Evolutionary conservation across 1,139 yeast genomes (phyloP), one percentile per base, ranked within the genome.

Genomic region (Sugiyamaella paludigena): DNA sequence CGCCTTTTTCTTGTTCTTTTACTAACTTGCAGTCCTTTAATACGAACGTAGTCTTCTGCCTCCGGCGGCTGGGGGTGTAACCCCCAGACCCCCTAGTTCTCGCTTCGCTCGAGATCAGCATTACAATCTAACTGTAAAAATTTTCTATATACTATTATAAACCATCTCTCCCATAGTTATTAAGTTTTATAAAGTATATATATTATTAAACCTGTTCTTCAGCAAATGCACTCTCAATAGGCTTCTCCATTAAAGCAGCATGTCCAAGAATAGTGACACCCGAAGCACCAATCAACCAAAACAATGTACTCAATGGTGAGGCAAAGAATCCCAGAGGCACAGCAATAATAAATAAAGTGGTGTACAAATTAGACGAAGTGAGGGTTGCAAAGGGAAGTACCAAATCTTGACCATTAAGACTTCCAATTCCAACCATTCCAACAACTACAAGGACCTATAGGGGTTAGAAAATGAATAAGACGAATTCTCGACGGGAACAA

Each of bases 241-340:
- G 98, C 74, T 92, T 92, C 68, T 94, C 98, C 88, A 94, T 81
- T 58, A 94, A 79, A 11, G 94, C 73, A 48, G 98, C 98, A 70
- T 94, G 99, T 11, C 96, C 81, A 49, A 91, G 75, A 45, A 94
- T 92, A 43, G 85, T 72, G 47, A 89, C 95, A 37, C 87, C 84
- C 19, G 96, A 86, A 7, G 97, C 94, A 59, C 98, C 99, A 65
- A 94, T 82, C 61, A 94, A 79, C 98, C 98, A 94, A 80, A 94
- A 78, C 75, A 94, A 73, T 29, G 98, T 89, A 51, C 95, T 80
- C 60, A 94, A 79, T 45, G 98, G 98, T 58, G 95, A 84, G 26
- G 98, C 98, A 61, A 89, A 74, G 66, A 94, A 82, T 11, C 96
- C 96, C 59, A 92, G 77, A 16, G 98, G 98, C 45, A 92, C 75